These are phyloP conservation scores for Pseudotsuga menziesii DNA, from an alignment of 75 land plant species.

Conservation along the genomic window DNA sequence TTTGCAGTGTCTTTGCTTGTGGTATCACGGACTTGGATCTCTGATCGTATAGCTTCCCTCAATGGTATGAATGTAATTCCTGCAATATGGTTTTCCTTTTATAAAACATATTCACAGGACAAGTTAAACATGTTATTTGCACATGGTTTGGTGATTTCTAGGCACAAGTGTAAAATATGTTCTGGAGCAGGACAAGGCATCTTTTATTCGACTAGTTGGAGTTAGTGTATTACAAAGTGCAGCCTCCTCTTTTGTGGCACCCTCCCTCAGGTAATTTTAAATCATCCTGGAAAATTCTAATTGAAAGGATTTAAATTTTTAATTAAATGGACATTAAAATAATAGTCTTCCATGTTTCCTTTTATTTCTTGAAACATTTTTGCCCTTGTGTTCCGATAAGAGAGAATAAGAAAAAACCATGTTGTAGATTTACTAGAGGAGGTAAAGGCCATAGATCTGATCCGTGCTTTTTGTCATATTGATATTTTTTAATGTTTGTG, in stretches of 20 bases:
- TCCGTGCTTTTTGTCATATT: no score
- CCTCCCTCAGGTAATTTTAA: conserved; percentile 74
- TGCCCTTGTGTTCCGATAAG: background rate
- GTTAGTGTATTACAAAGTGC: conserved; percentile 97
- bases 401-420: background rate
- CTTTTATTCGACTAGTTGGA: conserved; percentile 86
- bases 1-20: conserved; percentile 93
- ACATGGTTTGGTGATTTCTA: conserved; percentile 18
- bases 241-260: conserved; percentile 88
- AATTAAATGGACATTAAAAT: background rate
- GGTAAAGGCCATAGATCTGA: background rate
- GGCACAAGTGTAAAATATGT: conserved; percentile 97
- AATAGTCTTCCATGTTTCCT: background rate
- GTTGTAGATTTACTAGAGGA: background rate
- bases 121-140: background rate
- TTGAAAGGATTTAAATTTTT: background rate
- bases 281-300: background rate
- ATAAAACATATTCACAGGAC: background rate
- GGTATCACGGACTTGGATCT: conserved; percentile 85
- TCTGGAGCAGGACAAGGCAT: conserved; percentile 89
- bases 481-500: no score
- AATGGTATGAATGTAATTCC: conserved; percentile 52
- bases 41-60: conserved; percentile 96
- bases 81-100: background rate
- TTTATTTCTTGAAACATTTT: background rate